phyloP scores from a whole-genome alignment of 352 stramenopile species.

The Phytophthora aleatoria region DNA sequence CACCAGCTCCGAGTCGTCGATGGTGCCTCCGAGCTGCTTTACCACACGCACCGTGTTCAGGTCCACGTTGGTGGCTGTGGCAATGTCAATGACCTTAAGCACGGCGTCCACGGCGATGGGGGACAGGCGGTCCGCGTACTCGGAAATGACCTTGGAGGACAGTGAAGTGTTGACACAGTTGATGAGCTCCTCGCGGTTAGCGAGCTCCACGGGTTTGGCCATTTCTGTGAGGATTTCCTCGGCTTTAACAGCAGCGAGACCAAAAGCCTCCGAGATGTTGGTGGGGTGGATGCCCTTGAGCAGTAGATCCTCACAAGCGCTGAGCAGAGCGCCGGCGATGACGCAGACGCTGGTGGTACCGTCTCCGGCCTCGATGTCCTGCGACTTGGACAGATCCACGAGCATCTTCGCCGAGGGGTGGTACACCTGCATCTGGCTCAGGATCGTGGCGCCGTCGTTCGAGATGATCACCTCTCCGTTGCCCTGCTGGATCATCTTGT shows the following conservation, averaged over 20 bases:
- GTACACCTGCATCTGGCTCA: conserved; percentile 98
- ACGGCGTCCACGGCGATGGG: conserved; percentile 99
- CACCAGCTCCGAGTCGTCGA: conserved; percentile 99
- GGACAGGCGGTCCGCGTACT: conserved; percentile 97
- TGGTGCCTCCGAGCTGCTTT: conserved; percentile 98
- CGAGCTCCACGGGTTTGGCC: conserved; percentile 92
- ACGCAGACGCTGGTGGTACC: conserved; percentile 98
- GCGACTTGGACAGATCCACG: conserved; percentile 98
- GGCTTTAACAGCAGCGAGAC: conserved; percentile 89
- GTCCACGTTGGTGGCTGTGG: conserved; percentile 96
- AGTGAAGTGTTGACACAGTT: conserved; percentile 98
- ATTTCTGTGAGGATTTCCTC: conserved; percentile 92
- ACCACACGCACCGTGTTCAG: conserved; percentile 98
- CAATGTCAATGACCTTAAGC: conserved; percentile 95
- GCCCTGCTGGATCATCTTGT: conserved; percentile 99
- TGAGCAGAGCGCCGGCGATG: conserved; percentile 97
- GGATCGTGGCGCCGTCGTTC: conserved; percentile 99
- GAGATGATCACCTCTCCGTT: conserved; percentile 99
- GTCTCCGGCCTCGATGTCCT: conserved; percentile 99
- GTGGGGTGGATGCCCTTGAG: conserved; percentile 98
- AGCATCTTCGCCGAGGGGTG: conserved; percentile 99
- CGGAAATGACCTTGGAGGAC: conserved; percentile 96
- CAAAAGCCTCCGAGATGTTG: conserved; percentile 97
- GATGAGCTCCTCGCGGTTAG: conserved; percentile 95
- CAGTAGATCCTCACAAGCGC: conserved; percentile 92